phyloP scores from a whole-genome alignment of 2,329 filamentous ascomycete species.

The Colletotrichum sp. region DNA sequence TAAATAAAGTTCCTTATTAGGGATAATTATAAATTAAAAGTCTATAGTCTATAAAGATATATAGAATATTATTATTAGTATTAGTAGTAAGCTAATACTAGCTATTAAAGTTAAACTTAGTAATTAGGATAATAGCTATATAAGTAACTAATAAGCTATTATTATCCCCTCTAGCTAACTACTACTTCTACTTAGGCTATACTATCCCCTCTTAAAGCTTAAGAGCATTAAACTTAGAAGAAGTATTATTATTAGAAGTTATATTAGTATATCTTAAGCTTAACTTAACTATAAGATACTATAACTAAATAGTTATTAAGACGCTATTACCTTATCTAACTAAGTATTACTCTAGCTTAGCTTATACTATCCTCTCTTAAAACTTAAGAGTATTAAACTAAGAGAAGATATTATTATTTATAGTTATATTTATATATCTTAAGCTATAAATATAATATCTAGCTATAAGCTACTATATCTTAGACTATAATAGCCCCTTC shows the following conservation, averaged over 20 bases:
- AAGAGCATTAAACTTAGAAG: too few species aligned
- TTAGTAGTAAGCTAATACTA: too few species aligned
- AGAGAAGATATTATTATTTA: background rate
- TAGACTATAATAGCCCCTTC: background rate
- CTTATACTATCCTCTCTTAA: background rate
- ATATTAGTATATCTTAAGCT: too few species aligned
- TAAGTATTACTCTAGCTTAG: background rate
- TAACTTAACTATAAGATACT: too few species aligned
- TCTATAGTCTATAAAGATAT: too few species aligned
- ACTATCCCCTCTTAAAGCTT: background rate
- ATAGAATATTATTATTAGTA: too few species aligned
- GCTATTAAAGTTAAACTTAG: background rate
- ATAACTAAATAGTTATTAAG: too few species aligned
- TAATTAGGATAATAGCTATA: background rate
- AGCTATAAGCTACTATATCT: background rate
- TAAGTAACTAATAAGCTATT: background rate
- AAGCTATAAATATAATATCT: background rate
- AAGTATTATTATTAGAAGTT: too few species aligned
- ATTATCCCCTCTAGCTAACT: background rate
- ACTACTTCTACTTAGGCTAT: background rate
- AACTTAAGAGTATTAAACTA: background rate
- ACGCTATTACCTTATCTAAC: too few species aligned
- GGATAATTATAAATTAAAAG: background rate
- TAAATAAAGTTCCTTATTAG: too few species aligned
- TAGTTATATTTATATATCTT: too few species aligned